Conservation (phyloP, 192 early-diverging fungal genomes). For the Coemansia reversa region DNA sequence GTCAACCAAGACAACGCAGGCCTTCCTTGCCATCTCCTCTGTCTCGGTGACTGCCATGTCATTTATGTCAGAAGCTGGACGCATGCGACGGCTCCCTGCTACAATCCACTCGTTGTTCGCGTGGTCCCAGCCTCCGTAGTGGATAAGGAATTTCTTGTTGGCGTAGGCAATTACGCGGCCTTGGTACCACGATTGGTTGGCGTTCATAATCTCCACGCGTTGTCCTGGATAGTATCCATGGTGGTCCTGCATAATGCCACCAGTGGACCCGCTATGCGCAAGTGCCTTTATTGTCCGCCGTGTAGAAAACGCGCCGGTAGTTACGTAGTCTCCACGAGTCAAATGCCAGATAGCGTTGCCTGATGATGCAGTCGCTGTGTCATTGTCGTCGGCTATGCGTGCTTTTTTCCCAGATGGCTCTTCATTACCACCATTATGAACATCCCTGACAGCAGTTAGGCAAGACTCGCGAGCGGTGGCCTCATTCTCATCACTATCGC, state of each 20-base stretch:
- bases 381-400: background rate
- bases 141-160: slow-evolving; percentile 43
- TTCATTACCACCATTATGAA: background rate
- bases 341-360: slow-evolving; percentile 38
- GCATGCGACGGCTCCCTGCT: slow-evolving; percentile 45
- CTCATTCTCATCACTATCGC: slow-evolving; percentile 4
- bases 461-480: background rate
- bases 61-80: background rate
- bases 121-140: slow-evolving; percentile 45
- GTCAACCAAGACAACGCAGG: slow-evolving; percentile 39
- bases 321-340: slow-evolving; percentile 39
- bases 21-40: slow-evolving; percentile 41
- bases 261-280: slow-evolving; percentile 43
- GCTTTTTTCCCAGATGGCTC: background rate
- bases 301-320: slow-evolving; percentile 51
- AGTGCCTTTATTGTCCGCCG: slow-evolving; percentile 46
- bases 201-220: slow-evolving; percentile 48
- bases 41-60: slow-evolving; percentile 10
- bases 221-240: slow-evolving; percentile 53
- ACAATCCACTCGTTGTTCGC: slow-evolving; percentile 52
- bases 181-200: slow-evolving; percentile 46
- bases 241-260: slow-evolving; percentile 52
- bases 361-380: slow-evolving; percentile 1
- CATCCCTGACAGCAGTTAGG: background rate
- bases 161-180: slow-evolving; percentile 47